Base-by-base conservation (phyloP, 306 rosid species). In the Erythrophleum fordii region DNA sequence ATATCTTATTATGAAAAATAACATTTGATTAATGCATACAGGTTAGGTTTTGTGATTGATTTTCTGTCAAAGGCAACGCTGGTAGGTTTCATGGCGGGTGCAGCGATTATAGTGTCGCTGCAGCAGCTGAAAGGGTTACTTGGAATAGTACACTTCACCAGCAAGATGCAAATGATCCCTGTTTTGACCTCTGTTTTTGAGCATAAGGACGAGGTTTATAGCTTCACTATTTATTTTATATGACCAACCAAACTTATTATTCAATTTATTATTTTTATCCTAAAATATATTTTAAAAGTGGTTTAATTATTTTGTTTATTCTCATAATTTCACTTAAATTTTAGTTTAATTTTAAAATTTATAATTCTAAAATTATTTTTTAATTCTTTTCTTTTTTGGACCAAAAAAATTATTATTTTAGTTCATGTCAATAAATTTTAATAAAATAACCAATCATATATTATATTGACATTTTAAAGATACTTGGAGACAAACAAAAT, bases 71-170 rank as follows among this genome's bases (percentile, higher is more conserved):
- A 92, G 90, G 95, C 99, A 77, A 96, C 99, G 7, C 67, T 96
- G 31, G 91, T 96, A 45, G 99, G 98, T 23, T 93, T 96, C 86
- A 96, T 91, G 94, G 99, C 97, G 0, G 99, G 99, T 20, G 97
- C 99, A n/a, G 98, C 99, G 7, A 91, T 96, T 31, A 93, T 96
- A 79, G 99, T 96, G 62, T 90, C 98, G 26, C 70, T 96, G 58
- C 99, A 96, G 53, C 99, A 93, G 70, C 88, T 93, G 23, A 96
- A 96, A 86, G 98, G 97, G 78, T 88, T 93, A 73, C 97, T 96
- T 49, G 99, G 99, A 76, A 92, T 93, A 25, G 79, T 65, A 72
- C 97, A 92, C 69, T 96, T 93, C 88, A 89, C 98, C 12, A 75
- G 70, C 83, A 92, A 93, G 84, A 96, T 96, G 98, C 97, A 93